Evolutionary conservation across 257 asterid species (phyloP).

Genomic region (Linderniella brevidens): DNA sequence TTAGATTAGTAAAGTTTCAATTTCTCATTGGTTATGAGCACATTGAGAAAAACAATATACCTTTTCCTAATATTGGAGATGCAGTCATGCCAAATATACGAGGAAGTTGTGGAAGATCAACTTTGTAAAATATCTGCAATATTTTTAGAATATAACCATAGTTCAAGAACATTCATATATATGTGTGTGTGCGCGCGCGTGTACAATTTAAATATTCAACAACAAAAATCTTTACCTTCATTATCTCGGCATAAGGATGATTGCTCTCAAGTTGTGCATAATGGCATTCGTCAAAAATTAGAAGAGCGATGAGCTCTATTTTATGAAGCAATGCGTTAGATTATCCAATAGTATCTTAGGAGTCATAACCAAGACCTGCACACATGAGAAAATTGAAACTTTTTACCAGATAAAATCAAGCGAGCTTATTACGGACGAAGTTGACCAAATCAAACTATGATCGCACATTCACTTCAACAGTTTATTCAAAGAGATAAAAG

Average conservation of each 20-base stretch:
- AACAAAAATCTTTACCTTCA: conserved; percentile 67
- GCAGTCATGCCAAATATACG: conserved; percentile 99
- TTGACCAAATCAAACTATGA: no score
- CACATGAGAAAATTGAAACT: conserved; percentile 9
- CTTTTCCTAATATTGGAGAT: conserved; percentile 90
- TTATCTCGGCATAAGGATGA: conserved; percentile 95
- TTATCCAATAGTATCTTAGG: conserved; percentile 64
- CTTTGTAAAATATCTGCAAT: conserved; percentile 60
- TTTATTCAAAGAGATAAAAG: no score
- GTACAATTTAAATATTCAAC: no score
- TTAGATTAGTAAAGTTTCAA: no score
- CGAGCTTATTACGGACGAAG: conserved; percentile 2
- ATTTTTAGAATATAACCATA: not conserved
- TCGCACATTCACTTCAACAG: no score
- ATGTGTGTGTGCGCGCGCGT: no score
- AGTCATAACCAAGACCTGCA: conserved; percentile 94
- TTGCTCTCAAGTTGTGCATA: conserved; percentile 82
- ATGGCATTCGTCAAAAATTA: conserved; percentile 97
- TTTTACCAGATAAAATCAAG: conserved; percentile 1
- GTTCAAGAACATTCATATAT: conserved; percentile 11
- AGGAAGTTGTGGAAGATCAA: conserved; percentile 46
- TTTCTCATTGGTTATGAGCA: no score
- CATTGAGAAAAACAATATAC: conserved; percentile 21
- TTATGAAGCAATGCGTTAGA: conserved; percentile 72
- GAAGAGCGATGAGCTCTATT: conserved; percentile 66